These are phyloP conservation scores for Cryomyces antarcticus DNA, from an alignment of 495 filamentous ascomycete genomes.

Conservation along the genomic window DNA sequence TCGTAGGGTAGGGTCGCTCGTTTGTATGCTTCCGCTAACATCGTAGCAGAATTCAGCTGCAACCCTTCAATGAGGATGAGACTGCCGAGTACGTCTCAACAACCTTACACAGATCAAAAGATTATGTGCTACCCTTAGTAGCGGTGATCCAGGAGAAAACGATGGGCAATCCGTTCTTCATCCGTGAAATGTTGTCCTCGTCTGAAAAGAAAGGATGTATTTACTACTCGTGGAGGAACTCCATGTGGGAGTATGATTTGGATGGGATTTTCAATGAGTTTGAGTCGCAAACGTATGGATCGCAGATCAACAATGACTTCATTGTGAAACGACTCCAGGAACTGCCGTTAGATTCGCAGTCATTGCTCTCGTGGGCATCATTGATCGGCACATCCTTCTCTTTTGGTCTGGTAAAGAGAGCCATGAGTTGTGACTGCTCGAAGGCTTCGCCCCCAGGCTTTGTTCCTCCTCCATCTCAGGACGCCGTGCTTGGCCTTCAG, in stretches of 20 bases:
- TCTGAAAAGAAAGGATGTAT: slow-evolving; percentile 71
- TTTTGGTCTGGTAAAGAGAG: slow-evolving; percentile 56
- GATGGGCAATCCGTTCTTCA: slow-evolving; percentile 67
- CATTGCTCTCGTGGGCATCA: slow-evolving; percentile 74
- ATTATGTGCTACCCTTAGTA: slow-evolving; percentile 40
- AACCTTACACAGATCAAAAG: slow-evolving; percentile 41
- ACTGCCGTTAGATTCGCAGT: slow-evolving; percentile 44
- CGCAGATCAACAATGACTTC: slow-evolving; percentile 61
- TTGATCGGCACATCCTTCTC: slow-evolving; percentile 62
- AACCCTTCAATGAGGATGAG: slow-evolving; percentile 51
- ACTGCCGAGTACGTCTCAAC: slow-evolving; percentile 56
- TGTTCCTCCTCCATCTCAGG: slow-evolving; percentile 15
- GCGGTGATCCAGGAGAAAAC: slow-evolving; percentile 68
- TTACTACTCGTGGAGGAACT: slow-evolving; percentile 61
- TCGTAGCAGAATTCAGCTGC: slow-evolving; percentile 33
- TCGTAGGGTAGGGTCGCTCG: no score
- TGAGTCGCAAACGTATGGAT: slow-evolving; percentile 49
- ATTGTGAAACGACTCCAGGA: slow-evolving; percentile 58
- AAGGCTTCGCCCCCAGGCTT: slow-evolving; percentile 3
- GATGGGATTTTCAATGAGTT: slow-evolving; percentile 70
- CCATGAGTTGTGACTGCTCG: slow-evolving; percentile 36
- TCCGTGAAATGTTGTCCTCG: slow-evolving; percentile 75
- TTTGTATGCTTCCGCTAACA: not conserved
- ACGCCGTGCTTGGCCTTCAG: slow-evolving; percentile 57
- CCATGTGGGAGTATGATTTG: slow-evolving; percentile 63